Conservation (phyloP, 805 yeast genomes). For the Suhomyces prunicola region DNA sequence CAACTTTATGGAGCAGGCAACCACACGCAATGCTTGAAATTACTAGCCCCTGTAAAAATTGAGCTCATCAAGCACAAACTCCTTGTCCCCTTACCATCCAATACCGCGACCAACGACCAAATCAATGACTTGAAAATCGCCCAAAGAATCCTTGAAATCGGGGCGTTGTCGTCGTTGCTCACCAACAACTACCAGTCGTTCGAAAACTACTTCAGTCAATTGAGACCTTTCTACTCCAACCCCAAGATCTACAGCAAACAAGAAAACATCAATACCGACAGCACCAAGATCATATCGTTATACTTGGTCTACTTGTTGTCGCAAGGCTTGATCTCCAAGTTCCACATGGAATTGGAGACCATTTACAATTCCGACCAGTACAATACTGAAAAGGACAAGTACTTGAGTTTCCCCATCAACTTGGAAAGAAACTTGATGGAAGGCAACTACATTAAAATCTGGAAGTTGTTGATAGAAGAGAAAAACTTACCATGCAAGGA, state of each 20-base stretch:
- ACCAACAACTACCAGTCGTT: conserved; percentile 60
- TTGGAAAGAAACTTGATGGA: conserved; percentile 94
- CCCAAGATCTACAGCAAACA: conserved; percentile 38
- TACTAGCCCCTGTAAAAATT: conserved; percentile 71
- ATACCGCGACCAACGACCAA: conserved; percentile 37
- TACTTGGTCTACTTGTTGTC: conserved; percentile 74
- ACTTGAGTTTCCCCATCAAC: conserved; percentile 77
- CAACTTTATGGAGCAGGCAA: conserved; percentile 59
- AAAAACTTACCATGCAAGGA: conserved; percentile 64
- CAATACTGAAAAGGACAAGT: conserved; percentile 62
- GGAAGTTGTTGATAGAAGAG: conserved; percentile 65
- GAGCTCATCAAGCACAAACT: conserved; percentile 75
- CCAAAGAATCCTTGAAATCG: conserved; percentile 81
- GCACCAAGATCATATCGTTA: conserved; percentile 67
- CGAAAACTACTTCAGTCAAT: conserved; percentile 67
- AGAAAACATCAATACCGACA: conserved; percentile 32
- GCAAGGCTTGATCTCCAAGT: conserved; percentile 79
- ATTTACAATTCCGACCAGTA: conserved; percentile 52
- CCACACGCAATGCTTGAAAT: conserved; percentile 54
- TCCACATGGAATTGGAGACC: conserved; percentile 85
- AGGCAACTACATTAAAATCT: conserved; percentile 91
- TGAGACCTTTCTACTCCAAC: conserved; percentile 71
- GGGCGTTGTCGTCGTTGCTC: conserved; percentile 77
- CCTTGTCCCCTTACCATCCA: conserved; percentile 56
- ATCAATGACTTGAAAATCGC: conserved; percentile 72